Conservation (phyloP, 2,329 filamentous ascomycete genomes). For the Pyricularia pennisetigena region DNA sequence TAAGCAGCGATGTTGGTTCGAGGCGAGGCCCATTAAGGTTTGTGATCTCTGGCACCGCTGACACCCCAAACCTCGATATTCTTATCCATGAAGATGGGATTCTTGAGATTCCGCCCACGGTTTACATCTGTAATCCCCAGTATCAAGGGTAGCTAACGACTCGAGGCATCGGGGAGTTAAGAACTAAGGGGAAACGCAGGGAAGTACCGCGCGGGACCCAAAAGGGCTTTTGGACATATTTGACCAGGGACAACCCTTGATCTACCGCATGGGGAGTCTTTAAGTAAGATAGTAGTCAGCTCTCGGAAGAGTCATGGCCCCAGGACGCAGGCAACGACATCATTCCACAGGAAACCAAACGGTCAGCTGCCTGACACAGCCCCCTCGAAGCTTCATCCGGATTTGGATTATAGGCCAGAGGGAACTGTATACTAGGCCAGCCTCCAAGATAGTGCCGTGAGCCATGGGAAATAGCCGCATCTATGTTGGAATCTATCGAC, state of each 20-base stretch:
- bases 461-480: background rate
- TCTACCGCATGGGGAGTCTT: background rate
- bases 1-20: background rate
- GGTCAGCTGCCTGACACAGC: background rate
- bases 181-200: background rate
- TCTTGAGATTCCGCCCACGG: too few relatives aligned
- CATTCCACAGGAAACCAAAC: background rate
- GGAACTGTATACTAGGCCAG: background rate
- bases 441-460: background rate
- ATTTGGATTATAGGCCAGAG: background rate
- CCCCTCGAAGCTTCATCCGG: background rate
- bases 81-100: too few relatives aligned
- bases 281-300: background rate
- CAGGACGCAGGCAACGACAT: background rate
- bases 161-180: background rate
- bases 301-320: background rate
- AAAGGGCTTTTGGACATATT: background rate
- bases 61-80: background rate
- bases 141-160: background rate
- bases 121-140: too few relatives aligned
- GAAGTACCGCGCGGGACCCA: background rate
- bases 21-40: background rate
- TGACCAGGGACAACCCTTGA: background rate
- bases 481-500: background rate
- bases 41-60: too few relatives aligned